Evolutionary conservation across 176 grass and related monocot genomes (phyloP), one percentile per base, ranked within the genome.

Genomic region (Zoysia pacifica): DNA sequence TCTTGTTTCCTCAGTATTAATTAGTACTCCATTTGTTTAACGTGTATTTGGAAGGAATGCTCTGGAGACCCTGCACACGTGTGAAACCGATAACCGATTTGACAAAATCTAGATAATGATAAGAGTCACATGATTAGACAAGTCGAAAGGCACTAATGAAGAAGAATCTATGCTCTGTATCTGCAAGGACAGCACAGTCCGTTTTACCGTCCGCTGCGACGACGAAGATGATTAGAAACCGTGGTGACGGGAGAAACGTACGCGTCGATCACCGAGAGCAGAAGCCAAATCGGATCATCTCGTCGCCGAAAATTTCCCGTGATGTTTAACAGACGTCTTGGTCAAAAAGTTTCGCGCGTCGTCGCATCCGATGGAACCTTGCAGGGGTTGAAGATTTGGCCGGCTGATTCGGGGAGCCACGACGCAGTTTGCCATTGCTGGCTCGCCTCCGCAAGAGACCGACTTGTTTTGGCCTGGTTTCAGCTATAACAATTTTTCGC

Each of bases 91-190:
- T 74, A 19, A 44, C 44, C n/a, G 62, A n/a, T 74, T 74, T 80
- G 77, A 86, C 77, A 75, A 80, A 80, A 74, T 36, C 16, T 14
- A 62, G n/a, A 61, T 73, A n/a, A 18, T 44, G 70, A 80, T 36
- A 60, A 80, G 37, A 8, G 18, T 13, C 37, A 18, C 9, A 7
- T 18, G 47, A 12, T 12, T 39, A 72, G 63, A 78, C 46, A 70
- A 14, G 47, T 64, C 1, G 11, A n/a, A 37, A 59, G 78, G 65
- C 49, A 53, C 12, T 35, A 45, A 16, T 19, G 5, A 44, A 5
- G 16, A 0, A 16, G 18, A 18, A 68, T 42, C 2, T 28, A 5
- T 56, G 69, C 7, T 71, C 5, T 5, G 11, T 65, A 11, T 56
- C 19, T n/a, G 48, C 67, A 40, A 65, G 19, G 83, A 65, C 67